These are phyloP conservation scores for Prototheca wickerhamii DNA, from an alignment of 163 green algal genomes.

Conservation along the genomic window DNA sequence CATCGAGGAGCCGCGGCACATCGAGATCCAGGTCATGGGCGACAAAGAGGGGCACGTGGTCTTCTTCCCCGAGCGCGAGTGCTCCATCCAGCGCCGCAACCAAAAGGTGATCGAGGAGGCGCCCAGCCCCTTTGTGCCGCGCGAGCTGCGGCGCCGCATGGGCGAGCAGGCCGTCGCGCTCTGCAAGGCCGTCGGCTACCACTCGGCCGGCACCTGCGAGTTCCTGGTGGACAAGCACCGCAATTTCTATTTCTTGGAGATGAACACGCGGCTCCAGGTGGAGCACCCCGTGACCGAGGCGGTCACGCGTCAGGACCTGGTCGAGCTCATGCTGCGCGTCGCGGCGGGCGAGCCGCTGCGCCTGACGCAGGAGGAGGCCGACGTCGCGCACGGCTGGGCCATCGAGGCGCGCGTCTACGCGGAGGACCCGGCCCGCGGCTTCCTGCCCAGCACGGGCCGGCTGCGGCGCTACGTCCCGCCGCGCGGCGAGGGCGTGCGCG, in stretches of 20 bases:
- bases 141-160: conserved; percentile 33
- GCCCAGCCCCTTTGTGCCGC: conserved; percentile 33
- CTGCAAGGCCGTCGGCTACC: conserved; percentile 37
- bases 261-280: conserved; percentile 40
- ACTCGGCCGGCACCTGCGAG: conserved; percentile 28
- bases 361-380: conserved; percentile 18
- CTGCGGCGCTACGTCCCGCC: conserved; percentile 52
- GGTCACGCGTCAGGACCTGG: conserved; percentile 34
- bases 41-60: conserved; percentile 37
- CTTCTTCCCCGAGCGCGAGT: conserved; percentile 39
- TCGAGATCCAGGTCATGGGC: conserved; percentile 38
- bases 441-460: conserved; percentile 47
- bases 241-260: conserved; percentile 39
- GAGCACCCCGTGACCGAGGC: conserved; percentile 46
- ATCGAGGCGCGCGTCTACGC: conserved; percentile 85
- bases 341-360: conserved; percentile 19
- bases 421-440: conserved; percentile 56
- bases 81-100: conserved; percentile 53
- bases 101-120: conserved; percentile 65
- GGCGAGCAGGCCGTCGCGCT: conserved; percentile 39
- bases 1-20: conserved; percentile 33
- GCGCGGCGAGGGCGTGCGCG: conserved; percentile 17
- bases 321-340: conserved; percentile 38
- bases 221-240: conserved; percentile 31
- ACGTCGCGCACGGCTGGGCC: conserved; percentile 51